Conservation (phyloP, 306 rosid genomes). For the Pachyrhizus erosus region DNA sequence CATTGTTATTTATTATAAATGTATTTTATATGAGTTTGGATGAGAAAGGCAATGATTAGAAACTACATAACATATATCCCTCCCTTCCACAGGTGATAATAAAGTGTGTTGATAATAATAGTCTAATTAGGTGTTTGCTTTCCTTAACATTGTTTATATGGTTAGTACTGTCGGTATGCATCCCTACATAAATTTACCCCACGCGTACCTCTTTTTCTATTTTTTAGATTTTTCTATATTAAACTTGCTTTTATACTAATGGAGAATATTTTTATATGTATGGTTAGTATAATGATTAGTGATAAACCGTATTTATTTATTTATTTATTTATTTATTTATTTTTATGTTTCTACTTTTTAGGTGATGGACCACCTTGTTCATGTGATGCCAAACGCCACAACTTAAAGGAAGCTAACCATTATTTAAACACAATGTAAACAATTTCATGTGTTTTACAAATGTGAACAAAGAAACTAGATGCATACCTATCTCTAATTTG, state of each 20-base stretch:
- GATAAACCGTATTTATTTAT: neutral
- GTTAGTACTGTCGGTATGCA: slow-evolving; percentile 23
- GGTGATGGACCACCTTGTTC: slow-evolving; percentile 59
- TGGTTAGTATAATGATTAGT: slow-evolving; percentile 42
- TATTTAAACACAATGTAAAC: slow-evolving; percentile 35
- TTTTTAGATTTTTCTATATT: neutral
- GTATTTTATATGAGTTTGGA: slow-evolving; percentile 25
- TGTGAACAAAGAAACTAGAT: slow-evolving; percentile 41
- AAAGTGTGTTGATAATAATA: neutral
- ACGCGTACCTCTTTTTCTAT: neutral
- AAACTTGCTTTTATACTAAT: slow-evolving; percentile 21
- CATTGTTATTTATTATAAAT: neutral
- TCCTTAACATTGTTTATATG: slow-evolving; percentile 22
- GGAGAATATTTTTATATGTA: slow-evolving; percentile 36
- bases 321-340: neutral
- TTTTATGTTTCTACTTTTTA: slow-evolving; percentile 18
- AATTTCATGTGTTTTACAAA: slow-evolving; percentile 40
- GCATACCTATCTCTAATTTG: slow-evolving; percentile 57
- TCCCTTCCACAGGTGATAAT: neutral
- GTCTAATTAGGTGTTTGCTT: neutral
- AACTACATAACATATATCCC: neutral
- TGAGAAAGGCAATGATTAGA: slow-evolving; percentile 28
- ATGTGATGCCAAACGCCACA: slow-evolving; percentile 60
- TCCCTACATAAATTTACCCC: slow-evolving; percentile 28
- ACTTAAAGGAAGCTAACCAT: slow-evolving; percentile 39